Base-by-base conservation (phyloP, 176 grass and related monocot species). In the Echinochloa phyllopogon region DNA sequence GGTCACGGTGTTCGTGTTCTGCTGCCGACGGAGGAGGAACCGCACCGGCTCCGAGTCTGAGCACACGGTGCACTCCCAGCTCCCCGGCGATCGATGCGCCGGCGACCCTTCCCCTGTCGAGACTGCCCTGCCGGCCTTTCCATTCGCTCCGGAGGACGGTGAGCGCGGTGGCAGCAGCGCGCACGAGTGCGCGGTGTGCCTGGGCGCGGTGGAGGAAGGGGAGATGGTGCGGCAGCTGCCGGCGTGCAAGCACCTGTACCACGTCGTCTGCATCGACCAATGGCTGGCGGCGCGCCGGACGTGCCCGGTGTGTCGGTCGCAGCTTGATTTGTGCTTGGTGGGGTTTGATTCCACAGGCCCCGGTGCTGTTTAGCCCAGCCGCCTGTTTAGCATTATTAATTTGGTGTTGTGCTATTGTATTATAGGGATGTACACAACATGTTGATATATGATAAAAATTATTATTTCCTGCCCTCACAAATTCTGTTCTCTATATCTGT, bases 201-300 rank as follows among this genome's bases (percentile, higher is more conserved):
- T 88, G 2, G 65, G 33, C 52, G 53, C 58, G 42, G 47, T 88
- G 50, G 48, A 64, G 49, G 79, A 84, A 37, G 81, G 87, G 52
- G 87, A 88, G 81, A 84, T 84, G 87, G 81, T 88, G 25, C 65
- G 81, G 65, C 75, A 50, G 74, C 77, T 84, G 77, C 74, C 81
- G 27, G 64, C 53, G 5, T 84, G 74, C 69, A 56, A n/a, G 74
- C 87, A 88, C 16, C 48, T 83, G 37, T 88, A 78, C 74, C 87
- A 88, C 70, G 81, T 65, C 55, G 82, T 11, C 13, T 88, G 87
- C 81, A 84, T 88, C 69, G 87, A 88, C 72, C 24, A 25, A n/a
- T 88, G 87, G 87, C 45, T 88, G 21, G 60, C 73, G 9, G 60
- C 42, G 15, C 65, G 33, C n/a, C 70, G 45, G 27, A 83, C 87